A percentile compares a stretch with the other conserved stretches of the same genome.
Conservation (phyloP, 2,329 filamentous ascomycete genomes). For the Cladosporium phlei region DNA sequence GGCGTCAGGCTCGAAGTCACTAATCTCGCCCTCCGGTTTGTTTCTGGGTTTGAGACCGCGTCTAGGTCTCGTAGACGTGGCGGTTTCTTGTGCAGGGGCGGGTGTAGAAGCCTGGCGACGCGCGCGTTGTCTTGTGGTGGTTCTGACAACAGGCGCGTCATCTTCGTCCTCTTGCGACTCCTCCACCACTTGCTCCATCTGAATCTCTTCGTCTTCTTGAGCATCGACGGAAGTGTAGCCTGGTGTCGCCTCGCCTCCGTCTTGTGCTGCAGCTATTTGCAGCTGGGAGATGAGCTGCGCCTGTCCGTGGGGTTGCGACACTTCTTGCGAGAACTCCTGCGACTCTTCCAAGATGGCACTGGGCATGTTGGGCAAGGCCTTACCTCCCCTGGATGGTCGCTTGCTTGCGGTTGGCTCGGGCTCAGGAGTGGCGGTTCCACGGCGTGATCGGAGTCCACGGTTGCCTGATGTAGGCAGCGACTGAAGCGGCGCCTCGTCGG, state of each 20-base stretch:
- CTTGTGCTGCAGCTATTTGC: conserved; percentile 19
- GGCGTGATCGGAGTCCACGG: conserved; percentile 51
- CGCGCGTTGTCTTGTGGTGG: conserved; percentile 38
- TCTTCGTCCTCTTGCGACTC: conserved; percentile 51
- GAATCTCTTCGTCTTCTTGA: conserved; percentile 31
- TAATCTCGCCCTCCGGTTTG: conserved; percentile 48
- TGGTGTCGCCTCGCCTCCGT: conserved; percentile 22
- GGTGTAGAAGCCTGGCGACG: conserved; percentile 29
- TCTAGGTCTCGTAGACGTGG: conserved; percentile 30
- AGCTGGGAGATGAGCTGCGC: conserved; percentile 31
- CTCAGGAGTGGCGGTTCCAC: conserved; percentile 50
- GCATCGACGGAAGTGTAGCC: conserved; percentile 15
- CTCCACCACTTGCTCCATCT: conserved; percentile 32
- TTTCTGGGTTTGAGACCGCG: conserved; percentile 38
- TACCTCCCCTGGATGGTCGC: conserved; percentile 42
- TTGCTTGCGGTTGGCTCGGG: conserved; percentile 32
- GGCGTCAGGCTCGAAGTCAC: conserved; percentile 58
- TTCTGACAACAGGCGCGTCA: conserved; percentile 50
- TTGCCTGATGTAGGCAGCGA: conserved; percentile 56
- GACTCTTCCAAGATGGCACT: conserved; percentile 52
- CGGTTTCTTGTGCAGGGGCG: conserved; percentile 30
- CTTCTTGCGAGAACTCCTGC: conserved; percentile 41
- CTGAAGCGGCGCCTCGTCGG: conserved; percentile 52
- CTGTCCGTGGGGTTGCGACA: conserved; percentile 24
- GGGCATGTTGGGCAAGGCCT: conserved; percentile 45